Base-by-base conservation (phyloP, 768 basidiomycete genomes). In the Hortiboletus campestris region DNA sequence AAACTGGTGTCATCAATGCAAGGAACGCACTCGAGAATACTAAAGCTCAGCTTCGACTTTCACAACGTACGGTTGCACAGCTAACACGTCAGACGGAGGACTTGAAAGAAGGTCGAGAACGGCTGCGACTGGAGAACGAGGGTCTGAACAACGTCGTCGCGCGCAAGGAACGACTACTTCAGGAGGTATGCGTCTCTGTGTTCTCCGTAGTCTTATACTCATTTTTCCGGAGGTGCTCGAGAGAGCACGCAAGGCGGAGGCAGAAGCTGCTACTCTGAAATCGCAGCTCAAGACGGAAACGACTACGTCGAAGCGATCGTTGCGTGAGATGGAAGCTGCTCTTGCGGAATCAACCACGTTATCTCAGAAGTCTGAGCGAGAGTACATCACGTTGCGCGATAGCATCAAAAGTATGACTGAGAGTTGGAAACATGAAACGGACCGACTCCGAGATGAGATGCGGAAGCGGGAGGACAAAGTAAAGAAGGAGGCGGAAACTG, bases 21-120 rank as follows among this genome's bases (percentile, higher is more conserved):
- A 80, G 85, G 46, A 86, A 84, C 57, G 90, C 90, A 47, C 76
- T 95, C 54, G 93, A 95, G 69, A 91, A 92, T 66, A 91, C 93
- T 12, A 89, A 91, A 66, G 75, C 82, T 19, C 93, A 95, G 68
- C 76, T 95, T 43, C 73, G 93, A 56, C 69, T 92, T 40, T 88
- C 88, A 10, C 92, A 95, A 68, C 77, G 91, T 55, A 86, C 84
- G 46, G 93, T 94, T 12, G 90, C 90, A 29, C 87, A 89, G 68
- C 72, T 94, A 41, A 93, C 91, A 38, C 76, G 91, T 42, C 89
- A 90, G 72, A 88, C 87, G 25, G 93, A 94, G 68, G 93, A 95
- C 69, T 69, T 94, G 67, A 94, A 93, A 68, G 93, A 94, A 68
- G 87, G 84, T 3, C 78, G 91, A 59, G 93, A 95, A 70, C 77